These are phyloP conservation scores for Aspergillus steynii DNA, from an alignment of 495 filamentous ascomycete species.

Conservation along the genomic window DNA sequence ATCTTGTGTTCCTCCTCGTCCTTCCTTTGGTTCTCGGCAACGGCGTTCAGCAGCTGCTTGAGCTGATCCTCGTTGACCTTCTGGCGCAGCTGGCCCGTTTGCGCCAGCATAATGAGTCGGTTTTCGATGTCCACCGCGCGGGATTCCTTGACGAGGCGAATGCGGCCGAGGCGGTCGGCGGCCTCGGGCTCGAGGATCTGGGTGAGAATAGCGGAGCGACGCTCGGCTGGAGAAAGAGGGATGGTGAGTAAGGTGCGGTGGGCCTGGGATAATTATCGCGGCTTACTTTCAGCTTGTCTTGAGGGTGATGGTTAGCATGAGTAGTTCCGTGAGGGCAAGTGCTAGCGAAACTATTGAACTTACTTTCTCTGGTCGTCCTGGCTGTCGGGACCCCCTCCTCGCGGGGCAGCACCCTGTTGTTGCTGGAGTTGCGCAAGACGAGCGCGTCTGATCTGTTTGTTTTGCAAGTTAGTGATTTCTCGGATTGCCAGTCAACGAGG, in stretches of 20 bases:
- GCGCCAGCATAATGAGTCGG: conserved; percentile 87
- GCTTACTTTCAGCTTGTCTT: conserved; percentile 69
- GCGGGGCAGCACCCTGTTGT: conserved; percentile 52
- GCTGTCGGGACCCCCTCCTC: conserved; percentile 49
- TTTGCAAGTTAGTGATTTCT: conserved; percentile 6
- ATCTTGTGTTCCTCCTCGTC: conserved; percentile 72
- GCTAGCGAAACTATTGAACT: conserved; percentile 13
- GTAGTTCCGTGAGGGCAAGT: not conserved
- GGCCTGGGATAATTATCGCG: not conserved
- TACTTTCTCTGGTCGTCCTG: conserved; percentile 68
- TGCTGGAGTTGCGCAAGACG: conserved; percentile 88
- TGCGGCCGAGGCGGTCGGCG: conserved; percentile 88
- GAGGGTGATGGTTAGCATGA: conserved; percentile 7
- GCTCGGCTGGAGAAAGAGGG: conserved; percentile 31
- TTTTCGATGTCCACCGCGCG: conserved; percentile 91
- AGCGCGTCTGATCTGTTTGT: conserved; percentile 75
- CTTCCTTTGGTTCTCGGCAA: conserved; percentile 69
- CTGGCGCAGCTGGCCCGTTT: conserved; percentile 76
- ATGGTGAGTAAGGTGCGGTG: conserved; percentile 5
- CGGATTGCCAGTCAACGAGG: not conserved
- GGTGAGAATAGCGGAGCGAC: conserved; percentile 71
- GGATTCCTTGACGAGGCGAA: conserved; percentile 91
- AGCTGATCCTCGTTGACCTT: conserved; percentile 93
- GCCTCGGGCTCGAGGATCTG: conserved; percentile 95
- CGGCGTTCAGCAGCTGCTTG: conserved; percentile 81